These are phyloP conservation scores for Aspergillus candidus DNA, from an alignment of 2,329 filamentous ascomycete species.

Conservation along the genomic window DNA sequence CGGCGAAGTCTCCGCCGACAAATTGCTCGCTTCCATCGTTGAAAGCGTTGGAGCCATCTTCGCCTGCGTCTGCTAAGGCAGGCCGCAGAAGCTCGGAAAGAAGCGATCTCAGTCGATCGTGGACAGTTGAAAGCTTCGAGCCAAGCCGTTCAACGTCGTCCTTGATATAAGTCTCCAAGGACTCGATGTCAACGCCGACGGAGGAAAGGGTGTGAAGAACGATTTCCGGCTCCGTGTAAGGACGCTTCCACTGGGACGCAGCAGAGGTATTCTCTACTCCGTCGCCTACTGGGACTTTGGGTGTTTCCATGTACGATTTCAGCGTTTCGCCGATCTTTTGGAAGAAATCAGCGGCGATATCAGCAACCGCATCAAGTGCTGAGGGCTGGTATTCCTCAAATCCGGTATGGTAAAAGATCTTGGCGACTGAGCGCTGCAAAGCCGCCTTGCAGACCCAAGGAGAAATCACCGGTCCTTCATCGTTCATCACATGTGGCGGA, in stretches of 20 bases:
- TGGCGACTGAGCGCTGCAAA: constrained; percentile 82
- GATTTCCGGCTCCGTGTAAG: constrained; percentile 78
- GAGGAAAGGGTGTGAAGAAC: constrained; percentile 79
- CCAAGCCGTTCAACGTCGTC: constrained; percentile 88
- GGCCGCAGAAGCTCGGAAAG: constrained; percentile 89
- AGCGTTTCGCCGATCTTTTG: constrained; percentile 73
- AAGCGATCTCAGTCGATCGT: constrained; percentile 91
- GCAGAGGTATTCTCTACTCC: constrained; percentile 36
- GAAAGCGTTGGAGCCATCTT: constrained; percentile 84
- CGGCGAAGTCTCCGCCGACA: constrained; percentile 91
- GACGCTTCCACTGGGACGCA: constrained; percentile 50
- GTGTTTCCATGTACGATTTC: constrained; percentile 74
- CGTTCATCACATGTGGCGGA: constrained; percentile 80
- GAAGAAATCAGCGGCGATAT: constrained; percentile 86
- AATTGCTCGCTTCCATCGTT: constrained; percentile 97
- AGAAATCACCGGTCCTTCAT: constrained; percentile 82
- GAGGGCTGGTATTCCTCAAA: constrained; percentile 97
- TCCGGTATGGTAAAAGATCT: constrained; percentile 91
- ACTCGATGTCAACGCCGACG: constrained; percentile 74
- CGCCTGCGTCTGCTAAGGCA: constrained; percentile 71
- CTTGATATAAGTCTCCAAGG: constrained; percentile 77
- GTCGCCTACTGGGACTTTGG: constrained; percentile 58
- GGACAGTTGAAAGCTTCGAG: constrained; percentile 71
- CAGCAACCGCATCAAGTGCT: constrained; percentile 81
- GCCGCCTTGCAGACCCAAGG: constrained; percentile 75